Evolutionary conservation across 306 rosid genomes (phyloP).

Genomic region (Ceratonia siliqua): DNA sequence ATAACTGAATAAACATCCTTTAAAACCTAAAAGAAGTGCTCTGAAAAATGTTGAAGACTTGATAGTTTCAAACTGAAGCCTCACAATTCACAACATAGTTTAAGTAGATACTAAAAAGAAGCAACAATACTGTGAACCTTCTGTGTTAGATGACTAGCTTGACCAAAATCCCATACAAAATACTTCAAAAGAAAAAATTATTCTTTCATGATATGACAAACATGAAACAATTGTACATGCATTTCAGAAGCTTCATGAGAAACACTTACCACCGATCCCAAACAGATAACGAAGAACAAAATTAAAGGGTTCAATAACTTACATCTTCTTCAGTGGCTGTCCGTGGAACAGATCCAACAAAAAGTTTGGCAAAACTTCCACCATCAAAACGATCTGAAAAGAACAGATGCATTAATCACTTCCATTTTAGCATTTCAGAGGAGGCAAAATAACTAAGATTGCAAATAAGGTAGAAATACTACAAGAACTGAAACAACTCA

Average conservation of each 20-base stretch:
- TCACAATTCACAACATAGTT: background rate
- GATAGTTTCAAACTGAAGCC: background rate
- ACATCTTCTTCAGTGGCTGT: conserved; percentile 89
- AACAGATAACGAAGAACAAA: background rate
- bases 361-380: conserved; percentile 81
- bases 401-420: background rate
- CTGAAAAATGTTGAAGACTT: background rate
- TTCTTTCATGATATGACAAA: conserved; percentile 2
- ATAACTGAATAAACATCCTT: background rate
- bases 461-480: background rate
- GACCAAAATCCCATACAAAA: too few relatives aligned
- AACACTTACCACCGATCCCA: background rate
- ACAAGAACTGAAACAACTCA: conserved; percentile 16
- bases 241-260: too few relatives aligned
- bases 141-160: background rate
- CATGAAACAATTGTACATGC: background rate
- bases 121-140: background rate
- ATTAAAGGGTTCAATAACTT: conserved; percentile 23
- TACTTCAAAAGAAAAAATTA: too few relatives aligned
- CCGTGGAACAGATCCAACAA: conserved; percentile 93
- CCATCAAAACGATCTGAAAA: conserved; percentile 64
- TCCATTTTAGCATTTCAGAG: background rate
- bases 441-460: background rate
- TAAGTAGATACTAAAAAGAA: background rate
- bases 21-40: background rate